phyloP scores from a whole-genome alignment of 2,329 filamentous ascomycete species.

The Chrysoporthe cubensis region DNA sequence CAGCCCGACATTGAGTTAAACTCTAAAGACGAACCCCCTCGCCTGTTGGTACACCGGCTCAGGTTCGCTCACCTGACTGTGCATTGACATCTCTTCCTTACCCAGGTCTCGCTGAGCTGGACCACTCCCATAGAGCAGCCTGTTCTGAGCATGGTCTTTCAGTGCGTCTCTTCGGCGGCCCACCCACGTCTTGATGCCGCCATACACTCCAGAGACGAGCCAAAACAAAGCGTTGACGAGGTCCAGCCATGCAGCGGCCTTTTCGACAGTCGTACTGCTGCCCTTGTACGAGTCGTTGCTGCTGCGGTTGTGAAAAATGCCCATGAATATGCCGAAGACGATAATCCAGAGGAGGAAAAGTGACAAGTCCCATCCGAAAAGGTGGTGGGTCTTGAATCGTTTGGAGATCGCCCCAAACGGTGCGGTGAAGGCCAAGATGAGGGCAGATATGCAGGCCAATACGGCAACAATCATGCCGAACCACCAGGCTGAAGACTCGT shows the following conservation, averaged over 20 bases:
- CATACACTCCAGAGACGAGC: constrained; percentile 53
- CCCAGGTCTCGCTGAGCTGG: neutral
- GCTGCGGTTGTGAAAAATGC: constrained; percentile 67
- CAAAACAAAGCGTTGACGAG: constrained; percentile 70
- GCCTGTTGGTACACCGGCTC: constrained; percentile 17
- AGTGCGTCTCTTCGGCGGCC: constrained; percentile 46
- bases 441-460: constrained; percentile 55
- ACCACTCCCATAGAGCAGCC: constrained; percentile 37
- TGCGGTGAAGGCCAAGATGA: constrained; percentile 46
- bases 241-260: constrained; percentile 74
- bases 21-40: constrained; percentile 6
- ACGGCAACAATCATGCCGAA: constrained; percentile 65
- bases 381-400: constrained; percentile 46
- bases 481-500: constrained; percentile 57
- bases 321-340: constrained; percentile 73
- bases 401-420: constrained; percentile 41
- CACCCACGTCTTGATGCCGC: constrained; percentile 45
- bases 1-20: neutral
- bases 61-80: constrained; percentile 9
- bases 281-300: constrained; percentile 55
- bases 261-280: constrained; percentile 58
- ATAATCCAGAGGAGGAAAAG: constrained; percentile 62
- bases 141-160: constrained; percentile 43
- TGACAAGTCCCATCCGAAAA: constrained; percentile 49
- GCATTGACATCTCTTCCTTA: constrained; percentile 7